Conservation (phyloP, 2,329 filamentous ascomycete genomes). For the Aspergillus sp. region DNA sequence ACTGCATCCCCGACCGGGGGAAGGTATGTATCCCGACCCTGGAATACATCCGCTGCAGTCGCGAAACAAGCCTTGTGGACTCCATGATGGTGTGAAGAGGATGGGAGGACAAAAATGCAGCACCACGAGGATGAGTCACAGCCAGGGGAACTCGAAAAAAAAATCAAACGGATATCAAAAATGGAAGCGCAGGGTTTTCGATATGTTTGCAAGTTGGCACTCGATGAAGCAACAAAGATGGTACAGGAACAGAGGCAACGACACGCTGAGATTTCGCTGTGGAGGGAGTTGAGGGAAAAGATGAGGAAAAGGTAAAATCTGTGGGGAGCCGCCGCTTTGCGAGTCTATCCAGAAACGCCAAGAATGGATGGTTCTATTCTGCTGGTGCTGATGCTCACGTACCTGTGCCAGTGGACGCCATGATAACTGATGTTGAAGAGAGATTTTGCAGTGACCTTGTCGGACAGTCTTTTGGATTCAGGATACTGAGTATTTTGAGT, state of each 20-base stretch:
- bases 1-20: background rate
- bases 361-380: slow-evolving; percentile 1
- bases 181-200: background rate
- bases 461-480: background rate
- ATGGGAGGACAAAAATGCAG: background rate
- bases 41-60: background rate
- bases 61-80: slow-evolving; percentile 24
- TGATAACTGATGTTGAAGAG: background rate
- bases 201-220: background rate
- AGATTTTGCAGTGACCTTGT: background rate
- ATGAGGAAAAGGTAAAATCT: background rate
- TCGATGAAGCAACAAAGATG: background rate
- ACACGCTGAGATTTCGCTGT: background rate
- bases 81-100: slow-evolving; percentile 18
- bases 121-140: background rate
- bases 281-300: background rate
- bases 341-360: slow-evolving; percentile 12
- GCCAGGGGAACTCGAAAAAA: background rate
- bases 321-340: slow-evolving; percentile 1
- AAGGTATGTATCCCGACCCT: background rate
- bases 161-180: background rate
- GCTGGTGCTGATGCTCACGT: background rate
- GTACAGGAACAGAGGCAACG: slow-evolving; percentile 9
- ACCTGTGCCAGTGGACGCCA: background rate
- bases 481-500: background rate